phyloP scores from a whole-genome alignment of 805 yeast species.

The Candida pseudofarinosa region DNA sequence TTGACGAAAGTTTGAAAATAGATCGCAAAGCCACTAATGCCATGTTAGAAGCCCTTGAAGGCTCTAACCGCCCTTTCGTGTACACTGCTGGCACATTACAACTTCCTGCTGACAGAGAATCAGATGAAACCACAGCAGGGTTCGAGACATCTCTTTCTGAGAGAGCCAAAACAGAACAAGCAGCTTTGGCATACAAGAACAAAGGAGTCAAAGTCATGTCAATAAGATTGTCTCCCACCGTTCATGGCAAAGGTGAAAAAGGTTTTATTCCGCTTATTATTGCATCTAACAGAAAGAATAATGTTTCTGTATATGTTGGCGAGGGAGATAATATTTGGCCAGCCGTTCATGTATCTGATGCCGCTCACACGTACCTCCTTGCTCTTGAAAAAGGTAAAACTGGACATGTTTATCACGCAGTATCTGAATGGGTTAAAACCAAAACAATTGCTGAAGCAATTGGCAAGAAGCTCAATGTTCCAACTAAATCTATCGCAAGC shows the following conservation, averaged over 20 bases:
- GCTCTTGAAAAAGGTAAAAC: conserved; percentile 9
- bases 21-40: conserved; percentile 24
- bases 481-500: conserved; percentile 10
- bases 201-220: conserved; percentile 21
- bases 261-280: conserved; percentile 19
- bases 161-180: background rate
- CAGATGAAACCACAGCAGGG: background rate
- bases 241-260: conserved; percentile 27
- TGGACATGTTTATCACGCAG: conserved; percentile 7
- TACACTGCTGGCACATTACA: conserved; percentile 18
- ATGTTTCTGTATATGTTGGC: conserved; percentile 31
- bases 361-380: conserved; percentile 20
- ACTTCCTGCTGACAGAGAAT: conserved; percentile 2
- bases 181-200: conserved; percentile 7
- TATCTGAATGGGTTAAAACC: conserved; percentile 9
- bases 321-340: conserved; percentile 29
- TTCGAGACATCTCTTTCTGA: background rate
- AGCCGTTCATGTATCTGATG: conserved; percentile 27
- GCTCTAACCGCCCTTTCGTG: conserved; percentile 24
- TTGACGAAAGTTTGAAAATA: conserved; percentile 10
- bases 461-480: conserved; percentile 13
- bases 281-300: conserved; percentile 25
- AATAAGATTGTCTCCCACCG: conserved; percentile 29
- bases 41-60: conserved; percentile 22
- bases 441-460: conserved; percentile 23